Evolutionary conservation across 2,329 filamentous ascomycete genomes (phyloP).

Genomic region (Chrysoporthe cubensis): DNA sequence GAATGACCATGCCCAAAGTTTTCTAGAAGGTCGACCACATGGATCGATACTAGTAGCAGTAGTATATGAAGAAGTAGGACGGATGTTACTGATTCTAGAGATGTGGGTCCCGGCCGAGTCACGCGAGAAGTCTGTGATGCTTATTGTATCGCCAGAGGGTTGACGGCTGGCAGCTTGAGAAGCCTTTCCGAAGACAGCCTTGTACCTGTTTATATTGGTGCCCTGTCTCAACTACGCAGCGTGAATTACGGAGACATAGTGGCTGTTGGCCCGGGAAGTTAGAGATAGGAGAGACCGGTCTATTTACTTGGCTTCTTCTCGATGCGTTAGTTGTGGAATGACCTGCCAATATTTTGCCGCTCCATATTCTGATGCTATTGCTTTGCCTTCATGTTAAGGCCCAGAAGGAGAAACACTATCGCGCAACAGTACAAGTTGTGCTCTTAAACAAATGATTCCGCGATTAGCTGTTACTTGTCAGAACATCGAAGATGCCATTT

Average conservation of each 20-base stretch:
- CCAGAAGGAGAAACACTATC: background rate
- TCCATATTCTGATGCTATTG: background rate
- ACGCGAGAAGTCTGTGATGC: background rate
- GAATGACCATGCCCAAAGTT: background rate
- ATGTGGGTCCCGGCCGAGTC: background rate
- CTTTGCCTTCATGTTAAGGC: background rate
- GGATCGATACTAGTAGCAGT: background rate
- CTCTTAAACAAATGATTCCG: background rate
- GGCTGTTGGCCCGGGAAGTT: background rate
- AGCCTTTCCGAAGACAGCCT: background rate
- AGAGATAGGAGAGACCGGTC: background rate
- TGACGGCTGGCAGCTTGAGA: background rate
- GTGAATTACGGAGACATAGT: background rate
- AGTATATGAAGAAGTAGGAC: background rate
- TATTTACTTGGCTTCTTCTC: background rate
- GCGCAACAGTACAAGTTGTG: background rate
- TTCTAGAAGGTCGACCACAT: background rate
- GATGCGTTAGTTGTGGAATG: background rate
- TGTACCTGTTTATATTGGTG: background rate
- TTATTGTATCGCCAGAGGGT: background rate
- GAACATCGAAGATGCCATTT: conserved; percentile 76
- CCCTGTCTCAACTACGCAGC: background rate
- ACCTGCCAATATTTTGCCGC: background rate
- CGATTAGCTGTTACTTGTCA: conserved; percentile 34
- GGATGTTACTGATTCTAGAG: background rate